phyloP scores from a whole-genome alignment of 2,329 filamentous ascomycete species.

The Allantophomopsis cytisporea region DNA sequence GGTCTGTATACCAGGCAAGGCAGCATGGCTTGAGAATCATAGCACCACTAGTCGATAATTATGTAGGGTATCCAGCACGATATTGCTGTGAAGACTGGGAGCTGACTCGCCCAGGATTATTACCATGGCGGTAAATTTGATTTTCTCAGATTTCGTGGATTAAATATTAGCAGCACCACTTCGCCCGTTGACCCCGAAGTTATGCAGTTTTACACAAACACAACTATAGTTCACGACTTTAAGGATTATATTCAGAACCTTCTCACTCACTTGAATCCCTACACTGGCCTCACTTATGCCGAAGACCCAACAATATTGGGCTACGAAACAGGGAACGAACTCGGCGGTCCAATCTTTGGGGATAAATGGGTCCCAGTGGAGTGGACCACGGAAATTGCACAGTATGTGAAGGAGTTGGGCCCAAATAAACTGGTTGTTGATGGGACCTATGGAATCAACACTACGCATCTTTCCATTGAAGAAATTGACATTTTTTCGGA shows the following conservation, averaged over 20 bases:
- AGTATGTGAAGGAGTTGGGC: conserved; percentile 26
- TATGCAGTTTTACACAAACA: conserved; percentile 31
- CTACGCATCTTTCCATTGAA: conserved; percentile 24
- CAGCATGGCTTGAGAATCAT: conserved; percentile 28
- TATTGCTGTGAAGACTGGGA: no score
- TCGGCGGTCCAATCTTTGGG: conserved; percentile 26
- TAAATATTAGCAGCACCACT: conserved; percentile 23
- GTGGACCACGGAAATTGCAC: conserved; percentile 28
- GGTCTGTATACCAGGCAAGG: conserved; percentile 30
- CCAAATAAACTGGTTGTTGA: conserved; percentile 30
- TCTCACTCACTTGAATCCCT: conserved; percentile 29
- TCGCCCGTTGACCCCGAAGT: conserved; percentile 22
- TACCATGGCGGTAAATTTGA: conserved; percentile 35
- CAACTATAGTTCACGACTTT: conserved; percentile 26
- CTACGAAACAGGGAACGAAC: conserved; percentile 34
- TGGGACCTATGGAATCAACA: conserved; percentile 33
- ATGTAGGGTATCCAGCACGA: conserved; percentile 14
- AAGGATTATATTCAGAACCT: conserved; percentile 29
- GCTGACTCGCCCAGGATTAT: conserved; percentile 22
- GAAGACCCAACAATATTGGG: conserved; percentile 35
- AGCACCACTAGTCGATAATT: conserved; percentile 31
- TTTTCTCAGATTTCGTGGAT: conserved; percentile 30
- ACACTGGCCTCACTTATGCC: conserved; percentile 30
- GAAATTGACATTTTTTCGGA: conserved; percentile 32
- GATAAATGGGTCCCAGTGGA: conserved; percentile 27